Conservation (phyloP, 2,329 filamentous ascomycete species). For the Triangularia setosa region DNA sequence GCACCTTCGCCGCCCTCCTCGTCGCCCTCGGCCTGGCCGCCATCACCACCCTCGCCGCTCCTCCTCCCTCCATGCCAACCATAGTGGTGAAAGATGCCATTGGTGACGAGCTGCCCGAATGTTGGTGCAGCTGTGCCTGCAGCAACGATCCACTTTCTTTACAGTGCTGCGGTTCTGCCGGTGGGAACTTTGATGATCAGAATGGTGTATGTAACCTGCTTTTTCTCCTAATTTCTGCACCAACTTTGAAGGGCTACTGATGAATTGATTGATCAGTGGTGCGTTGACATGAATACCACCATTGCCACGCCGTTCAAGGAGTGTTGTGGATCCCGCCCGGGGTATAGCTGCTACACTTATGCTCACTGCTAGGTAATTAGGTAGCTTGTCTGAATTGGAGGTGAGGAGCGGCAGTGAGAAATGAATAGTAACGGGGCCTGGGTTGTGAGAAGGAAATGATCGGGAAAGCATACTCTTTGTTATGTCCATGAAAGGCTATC, state of each 20-base stretch:
- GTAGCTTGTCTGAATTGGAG: too few relatives aligned
- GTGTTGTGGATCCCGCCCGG: background rate
- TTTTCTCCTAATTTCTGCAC: too few relatives aligned
- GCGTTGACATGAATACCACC: background rate
- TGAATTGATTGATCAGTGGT: background rate
- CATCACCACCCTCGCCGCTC: background rate
- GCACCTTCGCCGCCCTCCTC: background rate
- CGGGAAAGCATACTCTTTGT: too few relatives aligned
- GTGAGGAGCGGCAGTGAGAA: too few relatives aligned
- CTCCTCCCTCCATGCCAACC: background rate
- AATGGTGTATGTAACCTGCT: background rate
- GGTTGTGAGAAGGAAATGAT: too few relatives aligned
- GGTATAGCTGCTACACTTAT: background rate
- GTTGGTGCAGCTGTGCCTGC: background rate
- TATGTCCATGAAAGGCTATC: too few relatives aligned
- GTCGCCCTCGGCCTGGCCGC: background rate
- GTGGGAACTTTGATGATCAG: background rate
- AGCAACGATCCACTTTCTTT: too few relatives aligned
- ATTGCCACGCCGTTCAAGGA: background rate
- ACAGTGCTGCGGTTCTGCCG: too few relatives aligned
- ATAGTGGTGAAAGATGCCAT: background rate
- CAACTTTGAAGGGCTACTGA: background rate
- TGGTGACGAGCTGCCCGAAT: background rate
- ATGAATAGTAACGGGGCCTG: too few relatives aligned
- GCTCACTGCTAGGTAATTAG: too few relatives aligned